Percentiles rank a stretch among this genome's conserved stretches.
phyloP scores from a whole-genome alignment of 768 basidiomycete species.

The Punctularia strigosozonata region DNA sequence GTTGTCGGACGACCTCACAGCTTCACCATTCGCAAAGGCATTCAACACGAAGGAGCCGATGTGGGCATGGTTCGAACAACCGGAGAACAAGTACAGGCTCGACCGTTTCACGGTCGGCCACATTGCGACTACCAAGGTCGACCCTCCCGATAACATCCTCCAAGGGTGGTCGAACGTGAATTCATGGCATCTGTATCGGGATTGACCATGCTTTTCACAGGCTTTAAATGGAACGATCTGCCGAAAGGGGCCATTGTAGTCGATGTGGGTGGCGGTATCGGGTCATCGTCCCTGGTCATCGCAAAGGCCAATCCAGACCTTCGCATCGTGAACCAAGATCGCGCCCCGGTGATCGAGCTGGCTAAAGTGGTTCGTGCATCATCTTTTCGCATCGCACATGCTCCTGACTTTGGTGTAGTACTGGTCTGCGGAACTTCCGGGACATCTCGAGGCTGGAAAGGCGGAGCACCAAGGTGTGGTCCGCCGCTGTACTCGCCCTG shows the following conservation, averaged over 20 bases:
- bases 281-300: slow-evolving; percentile 5
- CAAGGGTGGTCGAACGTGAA: background rate
- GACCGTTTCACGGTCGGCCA: slow-evolving; percentile 22
- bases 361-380: slow-evolving; percentile 2
- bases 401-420: no score
- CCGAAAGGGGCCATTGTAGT: slow-evolving; percentile 8
- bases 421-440: background rate
- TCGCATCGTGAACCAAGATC: slow-evolving; percentile 11
- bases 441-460: background rate
- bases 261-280: slow-evolving; percentile 14
- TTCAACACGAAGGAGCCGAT: slow-evolving; percentile 11
- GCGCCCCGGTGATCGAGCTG: slow-evolving; percentile 4
- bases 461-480: background rate
- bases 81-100: slow-evolving; percentile 10
- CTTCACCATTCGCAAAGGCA: slow-evolving; percentile 16
- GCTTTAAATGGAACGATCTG: slow-evolving; percentile 11
- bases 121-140: slow-evolving; percentile 11
- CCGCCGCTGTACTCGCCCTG: background rate
- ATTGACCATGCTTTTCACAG: slow-evolving; percentile 4
- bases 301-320: slow-evolving; percentile 6
- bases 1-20: slow-evolving; percentile 14
- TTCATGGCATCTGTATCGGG: background rate
- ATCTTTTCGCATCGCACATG: no score
- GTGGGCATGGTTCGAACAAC: slow-evolving; percentile 16
- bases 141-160: background rate